phyloP scores from a whole-genome alignment of 768 basidiomycete genomes.

The Auricularia sp. region DNA sequence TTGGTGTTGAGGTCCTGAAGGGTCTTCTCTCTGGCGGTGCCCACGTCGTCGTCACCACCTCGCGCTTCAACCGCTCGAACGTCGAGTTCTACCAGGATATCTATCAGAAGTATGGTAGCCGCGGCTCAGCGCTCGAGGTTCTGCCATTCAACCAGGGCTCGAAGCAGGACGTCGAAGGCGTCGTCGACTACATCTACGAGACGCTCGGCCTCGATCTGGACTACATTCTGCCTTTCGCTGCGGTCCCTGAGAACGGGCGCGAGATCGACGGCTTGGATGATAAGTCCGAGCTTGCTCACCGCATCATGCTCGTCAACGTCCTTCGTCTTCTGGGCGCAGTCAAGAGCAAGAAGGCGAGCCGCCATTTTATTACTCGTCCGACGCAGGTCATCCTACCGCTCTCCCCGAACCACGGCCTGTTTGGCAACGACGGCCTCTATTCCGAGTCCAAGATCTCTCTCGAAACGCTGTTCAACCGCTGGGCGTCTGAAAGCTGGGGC shows the following conservation, averaged over 20 bases:
- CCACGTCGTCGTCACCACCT: conserved; percentile 95
- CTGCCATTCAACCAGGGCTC: conserved; percentile 99
- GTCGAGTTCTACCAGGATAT: conserved; percentile 99
- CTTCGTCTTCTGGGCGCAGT: conserved; percentile 94
- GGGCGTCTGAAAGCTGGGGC: conserved; percentile 98
- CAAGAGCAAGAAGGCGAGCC: conserved; percentile 95
- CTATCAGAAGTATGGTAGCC: conserved; percentile 90
- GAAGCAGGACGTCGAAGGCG: conserved; percentile 95
- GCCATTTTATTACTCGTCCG: conserved; percentile 93
- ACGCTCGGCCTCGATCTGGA: conserved; percentile 94
- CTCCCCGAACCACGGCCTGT: conserved; percentile 95
- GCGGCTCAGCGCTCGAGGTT: conserved; percentile 93
- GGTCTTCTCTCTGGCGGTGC: conserved; percentile 94
- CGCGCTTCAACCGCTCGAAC: conserved; percentile 88
- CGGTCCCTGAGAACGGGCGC: conserved; percentile 96
- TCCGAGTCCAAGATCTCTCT: conserved; percentile 97
- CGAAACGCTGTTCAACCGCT: conserved; percentile 96
- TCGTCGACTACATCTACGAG: conserved; percentile 96
- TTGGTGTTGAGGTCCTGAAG: conserved; percentile 95
- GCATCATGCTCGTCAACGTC: conserved; percentile 97
- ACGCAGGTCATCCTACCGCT: conserved; percentile 97
- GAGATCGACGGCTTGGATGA: conserved; percentile 97
- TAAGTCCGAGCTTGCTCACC: conserved; percentile 93
- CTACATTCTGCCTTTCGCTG: conserved; percentile 97
- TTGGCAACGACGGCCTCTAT: conserved; percentile 96